Evolutionary conservation across 1,284 basidiomycete species (phyloP), one percentile per base, ranked within the genome.

Genomic region (Xanthoconium separans): DNA sequence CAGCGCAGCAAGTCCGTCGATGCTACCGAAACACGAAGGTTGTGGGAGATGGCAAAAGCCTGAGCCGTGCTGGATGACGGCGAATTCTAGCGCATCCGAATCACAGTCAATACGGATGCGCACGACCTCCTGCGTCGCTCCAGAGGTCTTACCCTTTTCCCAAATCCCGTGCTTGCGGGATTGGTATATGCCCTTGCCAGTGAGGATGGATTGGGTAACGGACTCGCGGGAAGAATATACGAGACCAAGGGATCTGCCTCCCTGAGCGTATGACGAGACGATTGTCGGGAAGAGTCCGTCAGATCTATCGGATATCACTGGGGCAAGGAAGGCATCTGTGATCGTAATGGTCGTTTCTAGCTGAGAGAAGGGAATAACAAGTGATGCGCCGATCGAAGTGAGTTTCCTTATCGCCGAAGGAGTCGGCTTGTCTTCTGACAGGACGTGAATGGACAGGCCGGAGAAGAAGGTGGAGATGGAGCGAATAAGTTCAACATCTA

Each of bases 131-230:
- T 99, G 97, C 1, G 90, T 94, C 10, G 95, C 89, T 24, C 97
- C 97, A 20, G 91, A 95, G 0, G 95, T 97, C 73, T 93, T 95
- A 24, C 97, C 97, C 72, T 99, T 99, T 57, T 91, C 81, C 97
- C 97, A 99, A 18, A 99, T 76, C 9, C 95, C 95, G 67, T 95
- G 93, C 65, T 95, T 95, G 59, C 97, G 87, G 18, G 94, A 98
- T 70, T 98, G 95, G 73, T 99, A 99, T 37, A 97, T 89, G 29
- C 96, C 97, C 64, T 88, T 89, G 33, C 94, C 93, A 2, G 93
- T 90, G 46, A 84, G 62, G 66, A 99, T 94, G 60, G 90, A 91
- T 70, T 95, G 91, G 57, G 83, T 84, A 59, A 99, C 82, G 4
- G 93, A 96, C 64, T 91, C 87, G 45, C 73, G 67, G 13, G 97